Evolutionary conservation across 2,329 filamentous ascomycete species (phyloP), one percentile per base, ranked within the genome.

Genomic region (Talaromyces sp.): DNA sequence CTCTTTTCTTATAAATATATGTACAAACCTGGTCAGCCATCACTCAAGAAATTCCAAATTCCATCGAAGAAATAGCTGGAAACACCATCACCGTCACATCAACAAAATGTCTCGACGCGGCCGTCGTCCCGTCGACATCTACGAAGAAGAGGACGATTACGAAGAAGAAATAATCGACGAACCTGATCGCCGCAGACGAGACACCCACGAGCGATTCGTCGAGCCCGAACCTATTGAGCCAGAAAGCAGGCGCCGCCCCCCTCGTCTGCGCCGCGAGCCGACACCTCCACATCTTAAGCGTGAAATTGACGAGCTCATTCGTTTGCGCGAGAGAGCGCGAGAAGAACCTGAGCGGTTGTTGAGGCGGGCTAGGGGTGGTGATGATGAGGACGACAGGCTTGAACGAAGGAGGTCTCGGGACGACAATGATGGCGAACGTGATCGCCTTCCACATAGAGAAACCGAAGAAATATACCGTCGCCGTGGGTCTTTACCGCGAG

Each of bases 241-340:
- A 43, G 67, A 19, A 38, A 64, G 73, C 35, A 64, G 63, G 46
- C 65, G 61, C 24, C 68, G 66, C 38, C 70, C 68, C 38, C 70
- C 68, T 29, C 63, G 65, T 66, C 66, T 46, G 6, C 43, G 9
- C 5, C 43, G 43, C 1, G 43, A 46, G 24, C 43, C 43, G 11
- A 46, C 43, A 6, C 43, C 43, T 11, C 43, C 43, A 46, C 43
- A 46, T 46, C 76, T 64, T 58, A 81, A 71, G 71, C 83, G 68
- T 41, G 67, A 70, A 72, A 31, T 68, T 73, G 57, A 62, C n/a
- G 72, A 74, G 41, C 71, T 73, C 17, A 66, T 75, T 56, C 75
- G 77, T 21, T 68, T 77, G 48, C 59, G 59, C 6, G 76, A 77
- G 43, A 46, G 24, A 14, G 43, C n/a, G 9, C 43, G 43, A 24